Percentiles rank a stretch among this genome's conserved stretches.
Evolutionary conservation across 2,329 filamentous ascomycete genomes (phyloP).

Genomic region (Penicillium freii): DNA sequence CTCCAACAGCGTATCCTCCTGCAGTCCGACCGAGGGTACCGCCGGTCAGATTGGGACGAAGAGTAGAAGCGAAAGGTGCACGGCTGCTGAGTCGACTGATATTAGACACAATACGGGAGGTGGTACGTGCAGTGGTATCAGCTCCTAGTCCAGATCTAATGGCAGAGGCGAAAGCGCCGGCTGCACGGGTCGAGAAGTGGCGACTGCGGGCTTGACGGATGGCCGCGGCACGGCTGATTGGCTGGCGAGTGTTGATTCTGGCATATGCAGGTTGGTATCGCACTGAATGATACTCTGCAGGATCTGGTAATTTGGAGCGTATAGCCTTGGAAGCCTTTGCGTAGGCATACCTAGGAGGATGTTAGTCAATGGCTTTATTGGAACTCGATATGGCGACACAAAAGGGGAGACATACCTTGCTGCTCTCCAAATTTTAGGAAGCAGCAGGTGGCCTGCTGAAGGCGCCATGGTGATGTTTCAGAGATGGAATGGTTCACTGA

Average conservation of each 20-base stretch:
- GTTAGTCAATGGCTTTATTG: slow-evolving; percentile 26
- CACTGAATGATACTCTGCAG: slow-evolving; percentile 40
- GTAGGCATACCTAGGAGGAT: slow-evolving; percentile 44
- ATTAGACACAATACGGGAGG: slow-evolving; percentile 55
- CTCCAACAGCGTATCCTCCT: slow-evolving; percentile 79
- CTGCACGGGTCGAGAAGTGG: slow-evolving; percentile 59
- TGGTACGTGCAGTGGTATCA: slow-evolving; percentile 54
- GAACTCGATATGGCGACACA: neutral
- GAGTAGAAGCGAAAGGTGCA: slow-evolving; percentile 80
- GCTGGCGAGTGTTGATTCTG: slow-evolving; percentile 54
- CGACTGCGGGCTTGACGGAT: slow-evolving; percentile 64
- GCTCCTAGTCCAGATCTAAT: slow-evolving; percentile 44
- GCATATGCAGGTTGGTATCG: slow-evolving; percentile 61
- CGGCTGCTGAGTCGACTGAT: slow-evolving; percentile 66
- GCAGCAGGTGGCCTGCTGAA: slow-evolving; percentile 50
- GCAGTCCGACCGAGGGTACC: slow-evolving; percentile 80
- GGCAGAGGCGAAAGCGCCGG: slow-evolving; percentile 52
- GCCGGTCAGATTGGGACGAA: slow-evolving; percentile 89
- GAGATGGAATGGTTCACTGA: slow-evolving; percentile 11
- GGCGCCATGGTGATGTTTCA: slow-evolving; percentile 44
- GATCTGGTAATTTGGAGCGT: slow-evolving; percentile 44
- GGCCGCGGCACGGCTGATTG: slow-evolving; percentile 60
- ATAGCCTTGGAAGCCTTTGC: slow-evolving; percentile 47
- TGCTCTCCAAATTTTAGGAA: slow-evolving; percentile 50
- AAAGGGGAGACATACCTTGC: slow-evolving; percentile 41